These are phyloP conservation scores for Aspergillus sp. DNA, from an alignment of 2,329 filamentous ascomycete species.

Conservation along the genomic window DNA sequence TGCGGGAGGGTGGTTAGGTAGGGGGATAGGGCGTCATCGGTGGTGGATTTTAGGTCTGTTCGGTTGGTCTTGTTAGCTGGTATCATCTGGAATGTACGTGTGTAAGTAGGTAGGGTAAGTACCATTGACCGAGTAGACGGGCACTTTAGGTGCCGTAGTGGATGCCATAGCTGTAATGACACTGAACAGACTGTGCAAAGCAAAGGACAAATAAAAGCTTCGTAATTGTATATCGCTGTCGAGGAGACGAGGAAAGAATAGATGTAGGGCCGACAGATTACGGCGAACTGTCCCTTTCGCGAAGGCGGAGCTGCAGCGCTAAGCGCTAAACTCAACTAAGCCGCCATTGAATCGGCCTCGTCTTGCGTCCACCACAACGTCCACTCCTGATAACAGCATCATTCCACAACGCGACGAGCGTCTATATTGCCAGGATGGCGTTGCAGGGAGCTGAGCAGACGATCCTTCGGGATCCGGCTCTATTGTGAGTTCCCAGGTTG, in stretches of 20 bases:
- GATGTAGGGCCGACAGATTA: conserved; percentile 11
- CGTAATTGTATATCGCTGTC: no score
- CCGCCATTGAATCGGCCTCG: no score
- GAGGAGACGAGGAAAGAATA: background rate
- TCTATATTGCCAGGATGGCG: conserved; percentile 54
- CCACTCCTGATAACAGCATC: background rate
- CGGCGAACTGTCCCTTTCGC: conserved; percentile 30
- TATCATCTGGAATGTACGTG: conserved; percentile 5
- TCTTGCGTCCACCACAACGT: background rate
- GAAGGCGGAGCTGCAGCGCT: conserved; percentile 17
- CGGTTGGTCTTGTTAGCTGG: background rate
- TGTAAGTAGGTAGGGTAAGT: conserved; percentile 10
- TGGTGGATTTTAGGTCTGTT: conserved; percentile 89
- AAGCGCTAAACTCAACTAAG: background rate
- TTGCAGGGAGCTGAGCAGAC: conserved; percentile 74
- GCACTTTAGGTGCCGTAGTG: conserved; percentile 31
- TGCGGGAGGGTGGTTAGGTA: conserved; percentile 79
- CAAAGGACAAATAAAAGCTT: no score
- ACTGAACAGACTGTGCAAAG: background rate
- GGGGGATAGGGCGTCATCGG: conserved; percentile 87
- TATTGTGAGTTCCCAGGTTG: conserved; percentile 62
- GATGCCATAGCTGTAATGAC: conserved; percentile 15
- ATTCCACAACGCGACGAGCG: background rate
- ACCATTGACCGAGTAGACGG: conserved; percentile 41
- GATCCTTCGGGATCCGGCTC: conserved; percentile 95